Conservation (phyloP, 495 filamentous ascomycete species). For the Tuber brumale region DNA sequence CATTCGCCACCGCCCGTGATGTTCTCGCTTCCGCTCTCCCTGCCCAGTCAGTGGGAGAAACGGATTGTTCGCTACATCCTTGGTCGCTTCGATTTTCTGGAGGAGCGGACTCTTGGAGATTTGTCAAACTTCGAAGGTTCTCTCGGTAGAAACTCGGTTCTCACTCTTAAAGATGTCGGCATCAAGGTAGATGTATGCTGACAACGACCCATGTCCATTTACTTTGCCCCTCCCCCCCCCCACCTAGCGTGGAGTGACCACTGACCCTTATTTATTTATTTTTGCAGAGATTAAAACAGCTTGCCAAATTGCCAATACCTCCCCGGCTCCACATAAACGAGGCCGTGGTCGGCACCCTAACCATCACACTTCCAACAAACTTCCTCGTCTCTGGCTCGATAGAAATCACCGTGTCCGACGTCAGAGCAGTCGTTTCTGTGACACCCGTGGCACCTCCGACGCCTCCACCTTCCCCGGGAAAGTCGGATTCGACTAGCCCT, state of each 20-base stretch:
- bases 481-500: not conserved
- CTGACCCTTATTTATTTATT: not conserved
- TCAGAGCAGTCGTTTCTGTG: constrained; percentile 24
- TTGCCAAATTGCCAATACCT: constrained; percentile 14
- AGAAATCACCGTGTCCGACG: constrained; percentile 35
- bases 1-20: constrained; percentile 9
- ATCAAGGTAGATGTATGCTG: constrained; percentile 39
- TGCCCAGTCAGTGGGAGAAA: constrained; percentile 39
- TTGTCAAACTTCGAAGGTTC: constrained; percentile 36
- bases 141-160: constrained; percentile 29
- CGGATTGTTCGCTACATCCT: constrained; percentile 37
- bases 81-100: constrained; percentile 33
- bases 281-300: constrained; percentile 31
- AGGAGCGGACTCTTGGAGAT: constrained; percentile 37
- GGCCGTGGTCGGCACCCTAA: constrained; percentile 40
- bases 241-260: not conserved
- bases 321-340: constrained; percentile 23
- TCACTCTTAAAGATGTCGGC: constrained; percentile 36
- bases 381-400: constrained; percentile 34
- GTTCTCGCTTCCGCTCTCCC: constrained; percentile 34
- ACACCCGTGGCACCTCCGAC: constrained; percentile 19
- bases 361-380: constrained; percentile 39
- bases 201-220: not conserved
- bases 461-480: constrained; percentile 6
- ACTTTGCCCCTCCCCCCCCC: constrained; percentile 2